Base-by-base conservation (phyloP, 495 filamentous ascomycete species). In the Chaetomium tenue region DNA sequence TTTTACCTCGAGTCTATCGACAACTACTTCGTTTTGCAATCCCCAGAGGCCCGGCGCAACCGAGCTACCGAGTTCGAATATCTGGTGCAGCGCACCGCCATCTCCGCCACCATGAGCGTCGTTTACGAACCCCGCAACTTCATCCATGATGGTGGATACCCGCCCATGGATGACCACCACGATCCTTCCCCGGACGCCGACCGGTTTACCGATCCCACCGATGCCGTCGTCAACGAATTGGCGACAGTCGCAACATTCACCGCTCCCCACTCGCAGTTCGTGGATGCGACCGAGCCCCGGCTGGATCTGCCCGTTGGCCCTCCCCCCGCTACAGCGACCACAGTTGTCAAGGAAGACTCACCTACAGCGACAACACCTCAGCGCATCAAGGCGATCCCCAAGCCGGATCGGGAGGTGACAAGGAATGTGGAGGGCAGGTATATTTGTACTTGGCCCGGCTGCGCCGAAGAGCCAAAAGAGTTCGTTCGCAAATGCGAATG, bases 401-500 rank as follows among this genome's bases (percentile, higher is more conserved):
- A 83, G 53, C 83, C 83, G 0, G 72, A 79, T 47, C 77, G 82
- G 1, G 70, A 77, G 39, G 74, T 78, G 0, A 78, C 74, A 5
- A 83, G 80, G 76, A 91, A 91, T 70, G 58, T 74, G 2, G 79
- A 90, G n/a, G 87, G 87, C 13, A 84, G 89, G 66, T 91, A 87
- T 64, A 80, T 83, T 39, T 97, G 92, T 75, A 82, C 83, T 22
- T 86, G 84, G 63, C 74, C 77, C 3, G 84, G 85, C 23, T 91
- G 89, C 65, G 77, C 73, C 28, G 76, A 83, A 25, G 75, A 78
- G 2, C 74, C 81, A 28, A 83, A 83, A 18, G 85, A 80, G 7
- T 96, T 96, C 69, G 78, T 84, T 42, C 85, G 92, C 64, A 92
- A 90, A 63, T 97, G 92, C 75, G 92, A 97, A 81, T 97, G 91